Base-by-base conservation (phyloP, 2,329 filamentous ascomycete species). In the Aspergillus sp. region DNA sequence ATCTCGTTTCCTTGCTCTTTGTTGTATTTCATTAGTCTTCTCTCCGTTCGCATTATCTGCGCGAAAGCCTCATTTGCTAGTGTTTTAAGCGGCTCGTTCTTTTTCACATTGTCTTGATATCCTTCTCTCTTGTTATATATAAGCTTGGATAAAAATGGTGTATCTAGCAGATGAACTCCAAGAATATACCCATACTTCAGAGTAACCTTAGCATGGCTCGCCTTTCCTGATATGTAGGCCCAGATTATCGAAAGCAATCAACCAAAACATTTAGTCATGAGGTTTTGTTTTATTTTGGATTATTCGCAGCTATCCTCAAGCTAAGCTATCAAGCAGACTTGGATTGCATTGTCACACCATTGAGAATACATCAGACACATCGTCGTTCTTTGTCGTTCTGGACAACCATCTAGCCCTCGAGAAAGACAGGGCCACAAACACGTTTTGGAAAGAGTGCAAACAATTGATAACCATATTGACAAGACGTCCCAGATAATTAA, bases 361-460 rank as follows among this genome's bases (percentile, higher is more conserved):
- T 48, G 22, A 45, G 36, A 51, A 36, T 56, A 56, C 51, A 51
- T 56, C 42, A 53, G 45, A 56, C 48, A 51, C 45, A 47, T 43
- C 36, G 17, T 42, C 40, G 40, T n/a, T 42, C 10, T 41, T 42
- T 42, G n/a, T 42, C 19, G 40, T 8, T 42, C 19, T 42, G 40
- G 40, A 13, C 14, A 38, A 17, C 35, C 14, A 38, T 38, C 35
- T n/a, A 38, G 35, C 35, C 16, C 16, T 38, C 14, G 35, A 35
- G 33, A 17, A 17, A 38, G 14, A 38, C 35, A 16, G 14, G 13
- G 35, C 14, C 35, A 38, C 14, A 38, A n/a, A 38, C 35, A 14
- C 19, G 19, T 42, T 13, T 42, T 22, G 40, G 40, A 42, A 42
- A 14, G 16, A 42, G n/a, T 42, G 40, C 16, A 42, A 17, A 13